Percentiles rank a stretch among this genome's conserved stretches.
Conservation (phyloP, 805 yeast genomes). For the Kodamaea lidongshanica region DNA sequence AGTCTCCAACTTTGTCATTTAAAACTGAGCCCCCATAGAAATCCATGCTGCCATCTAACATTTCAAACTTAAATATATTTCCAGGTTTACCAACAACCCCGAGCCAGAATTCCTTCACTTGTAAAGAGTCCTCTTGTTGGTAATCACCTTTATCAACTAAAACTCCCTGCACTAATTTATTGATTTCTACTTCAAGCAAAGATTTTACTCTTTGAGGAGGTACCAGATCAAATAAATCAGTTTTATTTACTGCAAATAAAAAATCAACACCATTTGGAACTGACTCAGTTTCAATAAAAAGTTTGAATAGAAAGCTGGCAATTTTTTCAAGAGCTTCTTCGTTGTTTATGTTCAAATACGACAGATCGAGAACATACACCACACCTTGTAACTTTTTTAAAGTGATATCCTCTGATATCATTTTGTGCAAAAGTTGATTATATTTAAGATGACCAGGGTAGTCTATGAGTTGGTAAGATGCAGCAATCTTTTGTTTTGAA, state of each 20-base stretch:
- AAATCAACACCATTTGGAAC: conserved; percentile 66
- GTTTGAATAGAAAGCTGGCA: conserved; percentile 52
- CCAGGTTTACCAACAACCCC: conserved; percentile 31
- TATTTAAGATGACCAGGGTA: conserved; percentile 87
- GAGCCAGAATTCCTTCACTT: conserved; percentile 42
- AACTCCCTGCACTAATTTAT: conserved; percentile 44
- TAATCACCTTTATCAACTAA: conserved; percentile 34
- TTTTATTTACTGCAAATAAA: conserved; percentile 76
- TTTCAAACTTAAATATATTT: conserved; percentile 52
- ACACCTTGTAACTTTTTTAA: conserved; percentile 53
- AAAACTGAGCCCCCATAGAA: conserved; percentile 68
- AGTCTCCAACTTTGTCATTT: conserved; percentile 46
- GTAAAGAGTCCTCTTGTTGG: conserved; percentile 30
- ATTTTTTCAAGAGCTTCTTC: conserved; percentile 31
- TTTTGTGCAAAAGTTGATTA: conserved; percentile 48
- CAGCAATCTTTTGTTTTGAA: conserved; percentile 27
- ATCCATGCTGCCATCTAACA: conserved; percentile 67
- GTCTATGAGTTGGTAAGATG: conserved; percentile 54
- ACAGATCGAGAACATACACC: conserved; percentile 71
- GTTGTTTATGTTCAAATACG: conserved; percentile 46
- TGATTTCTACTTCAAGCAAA: conserved; percentile 59
- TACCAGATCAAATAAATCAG: conserved; percentile 77
- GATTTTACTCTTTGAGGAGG: conserved; percentile 57
- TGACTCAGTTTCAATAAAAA: conserved; percentile 58
- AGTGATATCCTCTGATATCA: conserved; percentile 36